phyloP scores from a whole-genome alignment of 768 basidiomycete genomes.

The Psilocybe azurescens region DNA sequence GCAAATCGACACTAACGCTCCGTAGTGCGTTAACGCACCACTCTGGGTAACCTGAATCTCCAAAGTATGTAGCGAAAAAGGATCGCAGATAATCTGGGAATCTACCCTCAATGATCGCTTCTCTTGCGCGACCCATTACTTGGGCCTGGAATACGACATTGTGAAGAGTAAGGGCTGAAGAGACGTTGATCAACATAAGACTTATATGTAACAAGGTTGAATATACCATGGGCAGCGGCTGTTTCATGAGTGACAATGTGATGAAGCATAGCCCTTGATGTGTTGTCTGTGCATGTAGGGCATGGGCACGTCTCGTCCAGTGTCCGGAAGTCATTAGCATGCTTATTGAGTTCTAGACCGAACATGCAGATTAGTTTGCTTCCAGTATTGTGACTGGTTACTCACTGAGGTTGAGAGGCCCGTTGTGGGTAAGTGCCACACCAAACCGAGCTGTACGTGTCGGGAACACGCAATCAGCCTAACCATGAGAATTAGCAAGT shows the following conservation, averaged over 20 bases:
- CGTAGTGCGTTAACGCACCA: conserved; percentile 89
- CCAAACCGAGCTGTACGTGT: conserved; percentile 93
- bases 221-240: conserved; percentile 80
- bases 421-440: conserved; percentile 81
- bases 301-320: conserved; percentile 85
- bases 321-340: conserved; percentile 68
- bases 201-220: neutral
- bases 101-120: conserved; percentile 76
- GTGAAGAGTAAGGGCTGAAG: conserved; percentile 77
- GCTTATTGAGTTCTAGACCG: conserved; percentile 64
- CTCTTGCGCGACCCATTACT: conserved; percentile 84
- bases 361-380: neutral
- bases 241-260: conserved; percentile 83
- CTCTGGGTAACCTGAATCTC: conserved; percentile 76
- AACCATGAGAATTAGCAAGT: neutral
- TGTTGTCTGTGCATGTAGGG: conserved; percentile 76
- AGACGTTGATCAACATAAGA: conserved; percentile 11
- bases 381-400: neutral
- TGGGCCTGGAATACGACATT: conserved; percentile 88
- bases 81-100: conserved; percentile 79
- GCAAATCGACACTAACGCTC: conserved; percentile 83
- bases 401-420: conserved; percentile 84
- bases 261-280: conserved; percentile 76
- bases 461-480: conserved; percentile 95
- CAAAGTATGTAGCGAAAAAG: conserved; percentile 85